Base-by-base conservation (phyloP, 1,139 yeast species). In the Pichia sp. region DNA sequence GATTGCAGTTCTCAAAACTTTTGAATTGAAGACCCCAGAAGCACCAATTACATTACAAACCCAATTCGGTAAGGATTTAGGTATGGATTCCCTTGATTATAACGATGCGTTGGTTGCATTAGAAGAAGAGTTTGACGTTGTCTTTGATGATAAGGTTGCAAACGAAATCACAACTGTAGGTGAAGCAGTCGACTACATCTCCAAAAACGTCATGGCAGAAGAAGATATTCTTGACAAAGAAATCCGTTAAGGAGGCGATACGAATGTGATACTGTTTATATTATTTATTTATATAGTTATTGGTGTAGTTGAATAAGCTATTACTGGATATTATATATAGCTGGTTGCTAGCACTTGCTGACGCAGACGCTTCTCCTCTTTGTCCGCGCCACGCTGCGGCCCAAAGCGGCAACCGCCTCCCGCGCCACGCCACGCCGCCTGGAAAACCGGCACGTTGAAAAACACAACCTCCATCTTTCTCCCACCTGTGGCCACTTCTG, bases 41-140 rank as follows among this genome's bases (percentile, higher is more conserved):
- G 60, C 58, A 34, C 54, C 60, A 42, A 66, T 68, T 44, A 57
- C 68, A 25, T 65, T 73, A 61, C 74, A 73, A 45, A 73, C 83
- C 41, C 75, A 80, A 54, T 80, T 80, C 69, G 77, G 76, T 63
- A 78, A 78, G 62, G 84, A 80, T 64, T 75, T 80, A 65, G 83
- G 83, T 19, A 76, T 80, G 70, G 84, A 80, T 64, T 80, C 84
- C 4, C 75, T 80, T 59, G 84, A 80, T 62, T 79, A 82, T 57
- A 82, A 79, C 56, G 84, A 80, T 69, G 84, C 84, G 30, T 73
- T 80, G 61, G 84, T 80, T 65, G 84, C 84, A 45, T 73, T 80
- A 60, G 84, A 80, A 70, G 84, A 80, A 71, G 84, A 80, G 67
- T 80, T 80, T 58, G 84, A 79, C 64, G 73, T 80, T 68, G 83